Percentiles rank a stretch among this genome's conserved stretches.
phyloP scores from a whole-genome alignment of 202 grass and related monocot genomes.

The Setaria italica region DNA sequence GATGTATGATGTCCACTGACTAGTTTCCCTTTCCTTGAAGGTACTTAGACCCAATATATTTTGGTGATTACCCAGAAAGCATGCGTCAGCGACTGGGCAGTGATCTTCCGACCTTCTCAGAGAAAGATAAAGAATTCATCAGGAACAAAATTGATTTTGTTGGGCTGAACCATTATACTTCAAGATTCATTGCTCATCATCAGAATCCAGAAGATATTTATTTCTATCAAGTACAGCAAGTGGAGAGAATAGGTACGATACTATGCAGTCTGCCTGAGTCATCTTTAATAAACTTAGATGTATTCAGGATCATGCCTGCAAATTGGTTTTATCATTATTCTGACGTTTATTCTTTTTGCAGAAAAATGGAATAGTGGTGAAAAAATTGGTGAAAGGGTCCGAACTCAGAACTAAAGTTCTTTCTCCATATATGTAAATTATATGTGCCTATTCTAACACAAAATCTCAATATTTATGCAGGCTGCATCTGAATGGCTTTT shows the following conservation, averaged over 20 bases:
- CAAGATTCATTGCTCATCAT: constrained; percentile 79
- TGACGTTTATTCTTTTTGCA: constrained; percentile 59
- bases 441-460: constrained; percentile 24
- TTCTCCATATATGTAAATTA: background rate
- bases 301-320: constrained; percentile 7
- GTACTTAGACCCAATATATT: constrained; percentile 95
- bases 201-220: constrained; percentile 49
- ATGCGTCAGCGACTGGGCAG: constrained; percentile 79
- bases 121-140: constrained; percentile 81
- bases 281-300: constrained; percentile 1
- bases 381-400: constrained; percentile 92
- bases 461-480: constrained; percentile 60
- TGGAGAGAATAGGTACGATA: constrained; percentile 74
- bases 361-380: constrained; percentile 68
- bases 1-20: constrained; percentile 3
- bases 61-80: constrained; percentile 91
- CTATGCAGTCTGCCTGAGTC: constrained; percentile 29
- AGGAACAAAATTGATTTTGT: constrained; percentile 94
- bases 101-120: constrained; percentile 87
- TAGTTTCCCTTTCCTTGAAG: constrained; percentile 51
- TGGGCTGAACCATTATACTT: constrained; percentile 96
- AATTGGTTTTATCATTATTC: constrained; percentile 38
- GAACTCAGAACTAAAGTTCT: constrained; percentile 48
- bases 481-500: constrained; percentile 95
- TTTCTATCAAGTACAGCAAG: constrained; percentile 80